These are phyloP conservation scores for Ophiognomonia clavigignenti-juglandacearum DNA, from an alignment of 2,329 filamentous ascomycete species.

Conservation along the genomic window DNA sequence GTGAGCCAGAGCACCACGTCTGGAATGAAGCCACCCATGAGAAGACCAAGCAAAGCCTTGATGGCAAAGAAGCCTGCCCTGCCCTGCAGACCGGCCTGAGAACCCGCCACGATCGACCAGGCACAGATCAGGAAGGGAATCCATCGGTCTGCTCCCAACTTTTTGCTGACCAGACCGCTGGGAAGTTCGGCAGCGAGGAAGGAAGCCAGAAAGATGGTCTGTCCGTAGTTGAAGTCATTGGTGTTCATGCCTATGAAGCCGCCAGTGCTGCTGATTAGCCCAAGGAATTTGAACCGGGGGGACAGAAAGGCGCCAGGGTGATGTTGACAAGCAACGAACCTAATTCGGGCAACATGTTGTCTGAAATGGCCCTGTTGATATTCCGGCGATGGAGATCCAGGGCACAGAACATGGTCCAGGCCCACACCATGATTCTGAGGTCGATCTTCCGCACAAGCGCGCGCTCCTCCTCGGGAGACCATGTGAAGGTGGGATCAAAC, in stretches of 20 bases:
- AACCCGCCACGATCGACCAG: constrained; percentile 26
- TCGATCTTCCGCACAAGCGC: constrained; percentile 40
- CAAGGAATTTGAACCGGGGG: too few relatives aligned
- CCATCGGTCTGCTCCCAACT: constrained; percentile 44
- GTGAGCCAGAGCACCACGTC: constrained; percentile 63
- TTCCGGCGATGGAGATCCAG: constrained; percentile 24
- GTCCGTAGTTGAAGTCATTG: constrained; percentile 39
- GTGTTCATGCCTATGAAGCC: too few relatives aligned
- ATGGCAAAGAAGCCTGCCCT: constrained; percentile 26
- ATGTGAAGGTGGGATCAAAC: constrained; percentile 52
- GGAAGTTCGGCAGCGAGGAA: constrained; percentile 48
- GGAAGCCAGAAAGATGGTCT: constrained; percentile 40
- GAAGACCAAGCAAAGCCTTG: constrained; percentile 36
- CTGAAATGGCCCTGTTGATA: constrained; percentile 26
- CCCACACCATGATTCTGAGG: constrained; percentile 25
- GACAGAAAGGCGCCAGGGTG: too few relatives aligned
- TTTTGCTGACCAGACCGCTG: constrained; percentile 45
- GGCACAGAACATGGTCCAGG: constrained; percentile 23
- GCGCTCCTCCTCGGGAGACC: constrained; percentile 48
- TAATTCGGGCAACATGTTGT: constrained; percentile 31
- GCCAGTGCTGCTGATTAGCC: too few relatives aligned
- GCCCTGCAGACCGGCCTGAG: constrained; percentile 25
- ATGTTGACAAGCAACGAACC: too few relatives aligned
- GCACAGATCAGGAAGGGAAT: constrained; percentile 36
- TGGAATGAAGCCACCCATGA: constrained; percentile 59